These are phyloP conservation scores for Paecilomyces fulvus DNA, from an alignment of 2,329 filamentous ascomycete genomes.

Conservation along the genomic window DNA sequence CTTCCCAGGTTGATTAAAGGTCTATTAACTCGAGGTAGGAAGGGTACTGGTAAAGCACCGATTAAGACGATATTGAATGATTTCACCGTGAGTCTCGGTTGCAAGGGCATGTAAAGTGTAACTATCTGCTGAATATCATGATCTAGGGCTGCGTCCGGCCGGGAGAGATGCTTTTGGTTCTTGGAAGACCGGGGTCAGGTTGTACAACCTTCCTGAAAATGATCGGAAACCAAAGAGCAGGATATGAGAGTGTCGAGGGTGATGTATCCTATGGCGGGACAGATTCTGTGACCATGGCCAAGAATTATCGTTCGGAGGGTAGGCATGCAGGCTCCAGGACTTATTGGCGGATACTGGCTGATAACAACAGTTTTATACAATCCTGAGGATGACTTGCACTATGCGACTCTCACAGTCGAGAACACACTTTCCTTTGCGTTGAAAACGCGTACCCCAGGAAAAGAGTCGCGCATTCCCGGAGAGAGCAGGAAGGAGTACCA, in stretches of 20 bases:
- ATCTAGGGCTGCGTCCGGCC: conserved; percentile 32
- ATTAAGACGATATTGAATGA: conserved; percentile 59
- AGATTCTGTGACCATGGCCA: conserved; percentile 41
- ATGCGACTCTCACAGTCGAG: conserved; percentile 67
- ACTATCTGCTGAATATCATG: neutral
- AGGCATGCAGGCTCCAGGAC: conserved; percentile 8
- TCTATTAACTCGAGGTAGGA: conserved; percentile 28
- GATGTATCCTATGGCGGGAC: conserved; percentile 49
- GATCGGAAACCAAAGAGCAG: conserved; percentile 58
- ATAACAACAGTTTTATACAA: conserved; percentile 57
- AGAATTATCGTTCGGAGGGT: conserved; percentile 40
- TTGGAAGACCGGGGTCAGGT: conserved; percentile 34
- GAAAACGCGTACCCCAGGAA: conserved; percentile 57
- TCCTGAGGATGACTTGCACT: conserved; percentile 69
- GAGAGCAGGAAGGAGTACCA: conserved; percentile 54
- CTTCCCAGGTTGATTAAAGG: conserved; percentile 41
- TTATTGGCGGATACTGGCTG: conserved; percentile 1
- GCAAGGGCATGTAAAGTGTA: neutral
- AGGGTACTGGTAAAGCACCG: conserved; percentile 34
- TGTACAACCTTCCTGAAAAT: conserved; percentile 84
- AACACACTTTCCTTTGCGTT: conserved; percentile 67
- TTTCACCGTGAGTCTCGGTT: conserved; percentile 37
- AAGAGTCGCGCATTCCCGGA: conserved; percentile 51
- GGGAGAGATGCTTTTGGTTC: conserved; percentile 32
- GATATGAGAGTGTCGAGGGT: conserved; percentile 53